These are phyloP conservation scores for Halophytophthora batemanensis DNA, from an alignment of 352 stramenopile genomes.

Conservation along the genomic window DNA sequence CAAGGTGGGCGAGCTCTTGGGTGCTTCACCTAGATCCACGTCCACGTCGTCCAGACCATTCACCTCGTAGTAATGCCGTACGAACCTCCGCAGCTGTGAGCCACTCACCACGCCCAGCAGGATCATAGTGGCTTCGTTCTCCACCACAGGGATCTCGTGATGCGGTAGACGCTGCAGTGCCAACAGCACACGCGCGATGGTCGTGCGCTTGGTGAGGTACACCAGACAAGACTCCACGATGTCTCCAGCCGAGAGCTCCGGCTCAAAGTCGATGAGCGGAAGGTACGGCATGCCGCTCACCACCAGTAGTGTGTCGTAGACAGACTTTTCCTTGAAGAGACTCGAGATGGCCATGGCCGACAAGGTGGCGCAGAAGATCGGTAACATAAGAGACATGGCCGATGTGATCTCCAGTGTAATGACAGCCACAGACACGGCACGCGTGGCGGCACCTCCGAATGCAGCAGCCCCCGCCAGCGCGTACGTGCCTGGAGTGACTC, in stretches of 20 bases:
- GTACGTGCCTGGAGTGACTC: constrained; percentile 59
- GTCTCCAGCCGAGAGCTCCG: constrained; percentile 47
- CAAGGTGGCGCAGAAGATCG: constrained; percentile 74
- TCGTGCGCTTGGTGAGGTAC: constrained; percentile 72
- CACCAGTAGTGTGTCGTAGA: constrained; percentile 83
- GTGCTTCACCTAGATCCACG: constrained; percentile 67
- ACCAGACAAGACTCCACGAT: constrained; percentile 72
- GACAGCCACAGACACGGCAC: constrained; percentile 71
- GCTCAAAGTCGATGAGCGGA: constrained; percentile 77
- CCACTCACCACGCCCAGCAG: constrained; percentile 64
- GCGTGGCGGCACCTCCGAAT: constrained; percentile 56
- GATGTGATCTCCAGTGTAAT: constrained; percentile 87
- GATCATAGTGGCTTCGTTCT: constrained; percentile 62
- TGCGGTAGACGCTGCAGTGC: constrained; percentile 69
- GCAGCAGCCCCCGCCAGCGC: constrained; percentile 59
- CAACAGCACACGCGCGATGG: constrained; percentile 60
- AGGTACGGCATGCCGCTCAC: constrained; percentile 79
- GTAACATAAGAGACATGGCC: constrained; percentile 78
- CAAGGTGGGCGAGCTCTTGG: constrained; percentile 23
- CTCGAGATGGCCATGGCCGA: constrained; percentile 62
- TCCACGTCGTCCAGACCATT: constrained; percentile 53
- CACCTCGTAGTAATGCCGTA: constrained; percentile 55
- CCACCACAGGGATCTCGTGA: constrained; percentile 74
- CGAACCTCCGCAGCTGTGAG: constrained; percentile 59
- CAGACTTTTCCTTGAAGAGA: constrained; percentile 65